Percentiles rank a stretch among this genome's conserved stretches.
phyloP scores from a whole-genome alignment of 1,139 yeast genomes.

The Hyphopichia fennica region DNA sequence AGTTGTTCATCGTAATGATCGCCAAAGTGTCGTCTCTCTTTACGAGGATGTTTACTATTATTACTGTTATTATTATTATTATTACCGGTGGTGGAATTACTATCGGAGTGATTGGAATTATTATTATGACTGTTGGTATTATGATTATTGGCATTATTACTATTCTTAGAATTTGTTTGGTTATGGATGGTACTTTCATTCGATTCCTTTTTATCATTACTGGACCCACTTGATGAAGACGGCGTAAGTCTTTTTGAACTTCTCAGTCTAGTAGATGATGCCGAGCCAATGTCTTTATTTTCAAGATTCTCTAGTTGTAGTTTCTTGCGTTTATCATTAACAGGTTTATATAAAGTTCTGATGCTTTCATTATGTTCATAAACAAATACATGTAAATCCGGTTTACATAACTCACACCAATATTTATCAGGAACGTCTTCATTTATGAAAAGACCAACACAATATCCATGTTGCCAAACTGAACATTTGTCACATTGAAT shows the following conservation, averaged over 20 bases:
- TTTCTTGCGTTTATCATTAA: constrained; percentile 47
- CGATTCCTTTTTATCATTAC: constrained; percentile 5
- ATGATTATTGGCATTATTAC: constrained; percentile 4
- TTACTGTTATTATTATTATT: constrained; percentile 1
- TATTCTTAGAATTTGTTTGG: not conserved
- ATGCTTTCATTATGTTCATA: constrained; percentile 31
- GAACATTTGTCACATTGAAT: constrained; percentile 91
- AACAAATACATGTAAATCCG: constrained; percentile 66
- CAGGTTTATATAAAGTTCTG: constrained; percentile 51
- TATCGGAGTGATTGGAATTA: constrained; percentile 7
- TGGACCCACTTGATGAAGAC: constrained; percentile 10
- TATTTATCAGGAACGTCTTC: constrained; percentile 86
- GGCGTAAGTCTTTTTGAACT: constrained; percentile 12
- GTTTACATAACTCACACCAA: constrained; percentile 90
- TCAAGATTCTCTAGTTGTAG: constrained; percentile 26
- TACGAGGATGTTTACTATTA: constrained; percentile 11
- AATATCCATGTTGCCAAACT: constrained; percentile 97
- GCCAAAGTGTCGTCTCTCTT: constrained; percentile 26
- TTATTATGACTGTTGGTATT: constrained; percentile 8
- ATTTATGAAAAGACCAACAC: constrained; percentile 78
- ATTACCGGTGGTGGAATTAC: constrained; percentile 1
- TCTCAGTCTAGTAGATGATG: constrained; percentile 11
- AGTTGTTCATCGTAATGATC: constrained; percentile 67
- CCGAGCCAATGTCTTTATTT: constrained; percentile 13
- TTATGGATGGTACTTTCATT: not conserved